Evolutionary conservation across 306 rosid genomes (phyloP).

Genomic region (Datisca glomerata): DNA sequence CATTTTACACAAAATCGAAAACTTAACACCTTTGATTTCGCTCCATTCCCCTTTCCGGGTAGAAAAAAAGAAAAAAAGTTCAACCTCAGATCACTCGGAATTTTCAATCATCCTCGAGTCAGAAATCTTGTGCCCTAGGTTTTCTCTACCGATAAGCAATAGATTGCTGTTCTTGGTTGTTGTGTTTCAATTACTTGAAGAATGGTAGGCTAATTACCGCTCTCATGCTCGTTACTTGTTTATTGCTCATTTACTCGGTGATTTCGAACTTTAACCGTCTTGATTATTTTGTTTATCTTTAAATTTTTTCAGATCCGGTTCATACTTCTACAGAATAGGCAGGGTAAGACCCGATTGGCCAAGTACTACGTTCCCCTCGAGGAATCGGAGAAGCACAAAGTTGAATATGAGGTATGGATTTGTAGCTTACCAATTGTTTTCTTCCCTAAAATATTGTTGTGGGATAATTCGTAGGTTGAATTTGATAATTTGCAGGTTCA

Average conservation of each 20-base stretch:
- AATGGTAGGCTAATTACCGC: background rate
- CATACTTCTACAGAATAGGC: constrained; percentile 86
- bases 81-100: background rate
- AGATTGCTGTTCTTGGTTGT: background rate
- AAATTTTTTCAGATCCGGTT: constrained; percentile 71
- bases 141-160: background rate
- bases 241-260: background rate
- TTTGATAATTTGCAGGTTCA: constrained; percentile 50
- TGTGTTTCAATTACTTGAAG: background rate
- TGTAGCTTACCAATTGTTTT: background rate
- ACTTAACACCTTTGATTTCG: background rate
- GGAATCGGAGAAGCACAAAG: constrained; percentile 96
- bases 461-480: constrained; percentile 1
- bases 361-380: constrained; percentile 95
- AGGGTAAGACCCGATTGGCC: constrained; percentile 87
- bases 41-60: background rate
- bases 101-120: background rate
- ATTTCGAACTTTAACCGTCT: background rate
- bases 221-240: background rate
- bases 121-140: background rate
- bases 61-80: background rate
- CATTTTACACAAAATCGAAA: background rate
- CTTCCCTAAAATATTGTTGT: no score
- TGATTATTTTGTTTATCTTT: background rate
- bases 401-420: constrained; percentile 80